These are phyloP conservation scores for Salinomyces thailandicus DNA, from an alignment of 2,329 filamentous ascomycete species.

Conservation along the genomic window DNA sequence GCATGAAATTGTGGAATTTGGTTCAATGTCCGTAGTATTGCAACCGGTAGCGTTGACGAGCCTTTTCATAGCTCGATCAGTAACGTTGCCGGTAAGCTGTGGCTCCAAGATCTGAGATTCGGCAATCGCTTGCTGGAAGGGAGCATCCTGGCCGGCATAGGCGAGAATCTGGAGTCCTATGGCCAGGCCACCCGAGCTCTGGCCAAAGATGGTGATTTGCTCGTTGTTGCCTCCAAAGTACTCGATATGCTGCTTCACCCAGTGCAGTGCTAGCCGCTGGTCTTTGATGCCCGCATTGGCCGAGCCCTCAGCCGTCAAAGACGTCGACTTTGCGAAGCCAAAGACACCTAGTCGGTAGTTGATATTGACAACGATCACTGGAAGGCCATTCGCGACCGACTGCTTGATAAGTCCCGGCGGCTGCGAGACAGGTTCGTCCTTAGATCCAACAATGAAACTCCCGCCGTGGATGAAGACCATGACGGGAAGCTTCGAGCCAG, in stretches of 20 bases:
- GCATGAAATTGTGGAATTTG: constrained; percentile 36
- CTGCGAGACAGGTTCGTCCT: constrained; percentile 26
- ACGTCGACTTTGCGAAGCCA: constrained; percentile 28
- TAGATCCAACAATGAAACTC: constrained; percentile 13
- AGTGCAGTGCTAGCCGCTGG: constrained; percentile 30
- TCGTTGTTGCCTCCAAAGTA: constrained; percentile 26
- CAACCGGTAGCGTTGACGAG: constrained; percentile 37
- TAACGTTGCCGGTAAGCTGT: constrained; percentile 38
- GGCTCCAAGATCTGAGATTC: constrained; percentile 43
- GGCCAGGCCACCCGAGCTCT: constrained; percentile 26
- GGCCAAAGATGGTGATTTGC: constrained; percentile 31
- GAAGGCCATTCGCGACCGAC: constrained; percentile 34
- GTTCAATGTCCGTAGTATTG: constrained; percentile 30
- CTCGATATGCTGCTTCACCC: constrained; percentile 29
- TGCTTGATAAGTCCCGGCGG: constrained; percentile 40
- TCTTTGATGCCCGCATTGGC: constrained; percentile 30
- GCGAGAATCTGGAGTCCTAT: constrained; percentile 35
- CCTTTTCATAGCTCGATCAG: constrained; percentile 36
- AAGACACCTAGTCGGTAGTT: constrained; percentile 29
- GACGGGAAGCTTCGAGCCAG: constrained; percentile 27
- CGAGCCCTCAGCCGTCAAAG: constrained; percentile 24
- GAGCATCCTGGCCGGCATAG: constrained; percentile 31
- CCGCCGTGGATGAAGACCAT: constrained; percentile 25
- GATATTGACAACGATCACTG: constrained; percentile 24
- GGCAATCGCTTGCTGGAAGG: constrained; percentile 39